Conservation (phyloP, 2,329 filamentous ascomycete species). For the Pleurostoma richardsiae region DNA sequence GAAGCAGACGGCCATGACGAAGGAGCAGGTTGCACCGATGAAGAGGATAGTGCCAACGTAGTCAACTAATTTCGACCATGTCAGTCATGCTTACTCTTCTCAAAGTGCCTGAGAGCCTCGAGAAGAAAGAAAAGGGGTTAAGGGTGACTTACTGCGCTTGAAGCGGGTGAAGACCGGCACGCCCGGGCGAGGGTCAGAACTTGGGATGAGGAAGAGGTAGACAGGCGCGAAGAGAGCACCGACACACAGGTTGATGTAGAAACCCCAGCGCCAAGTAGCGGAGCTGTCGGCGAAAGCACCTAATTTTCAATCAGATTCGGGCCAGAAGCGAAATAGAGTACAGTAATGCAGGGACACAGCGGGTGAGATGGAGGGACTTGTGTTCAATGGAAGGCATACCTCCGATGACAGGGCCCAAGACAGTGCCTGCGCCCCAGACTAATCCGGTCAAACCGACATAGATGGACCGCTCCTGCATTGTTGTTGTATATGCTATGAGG, state of each 20-base stretch:
- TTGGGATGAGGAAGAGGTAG: constrained; percentile 22
- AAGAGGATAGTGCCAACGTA: constrained; percentile 36
- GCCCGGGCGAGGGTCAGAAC: constrained; percentile 9
- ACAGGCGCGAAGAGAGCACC: constrained; percentile 25
- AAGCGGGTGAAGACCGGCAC: constrained; percentile 15
- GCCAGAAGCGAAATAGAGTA: too few relatives aligned
- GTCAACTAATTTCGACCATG: constrained; percentile 25
- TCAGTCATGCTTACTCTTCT: too few relatives aligned
- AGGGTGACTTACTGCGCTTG: constrained; percentile 4
- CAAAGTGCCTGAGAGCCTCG: neutral
- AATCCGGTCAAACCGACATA: constrained; percentile 2
- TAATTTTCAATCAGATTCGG: constrained; percentile 1
- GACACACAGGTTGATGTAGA: constrained; percentile 53
- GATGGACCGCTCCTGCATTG: constrained; percentile 3
- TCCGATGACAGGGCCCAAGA: neutral
- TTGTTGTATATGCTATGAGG: constrained; percentile 2
- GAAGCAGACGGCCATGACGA: constrained; percentile 45
- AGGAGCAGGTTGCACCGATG: constrained; percentile 29
- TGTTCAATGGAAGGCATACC: neutral
- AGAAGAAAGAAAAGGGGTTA: neutral
- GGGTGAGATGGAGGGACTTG: neutral
- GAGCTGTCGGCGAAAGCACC: constrained; percentile 35
- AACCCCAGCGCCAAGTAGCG: constrained; percentile 40
- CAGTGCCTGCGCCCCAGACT: constrained; percentile 3
- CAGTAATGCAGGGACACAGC: too few relatives aligned